Conservation (phyloP, 148 eudicot genomes). For the Pouteria glomerata region DNA sequence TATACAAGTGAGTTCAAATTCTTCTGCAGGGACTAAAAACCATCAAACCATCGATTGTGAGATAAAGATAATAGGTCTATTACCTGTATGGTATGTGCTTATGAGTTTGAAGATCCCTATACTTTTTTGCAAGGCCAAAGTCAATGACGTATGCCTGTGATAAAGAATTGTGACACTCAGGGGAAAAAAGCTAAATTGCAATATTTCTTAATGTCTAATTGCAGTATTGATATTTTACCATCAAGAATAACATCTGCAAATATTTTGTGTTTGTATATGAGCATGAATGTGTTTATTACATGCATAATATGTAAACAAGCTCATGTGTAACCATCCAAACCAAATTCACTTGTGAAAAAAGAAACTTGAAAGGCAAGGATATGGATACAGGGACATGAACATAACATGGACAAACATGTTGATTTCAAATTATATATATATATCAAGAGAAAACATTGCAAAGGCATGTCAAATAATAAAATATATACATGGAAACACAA, state of each 20-base stretch:
- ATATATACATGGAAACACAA: too few relatives aligned
- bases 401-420: too few relatives aligned
- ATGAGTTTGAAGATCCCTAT: conserved; percentile 34
- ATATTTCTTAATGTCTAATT: not conserved
- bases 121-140: conserved; percentile 37
- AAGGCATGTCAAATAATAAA: too few relatives aligned
- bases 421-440: too few relatives aligned
- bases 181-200: not conserved
- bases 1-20: not conserved
- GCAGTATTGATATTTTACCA: not conserved
- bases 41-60: not conserved
- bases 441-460: too few relatives aligned
- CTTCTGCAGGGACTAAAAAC: not conserved
- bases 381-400: too few relatives aligned
- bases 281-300: not conserved
- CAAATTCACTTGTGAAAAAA: not conserved
- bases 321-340: not conserved
- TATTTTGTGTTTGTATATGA: not conserved
- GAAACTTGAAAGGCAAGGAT: too few relatives aligned
- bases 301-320: not conserved
- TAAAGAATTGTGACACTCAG: not conserved
- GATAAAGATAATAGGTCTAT: not conserved
- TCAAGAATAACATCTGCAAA: not conserved
- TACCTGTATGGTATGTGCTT: conserved; percentile 38
- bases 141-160: conserved; percentile 28